Conservation (phyloP, 1,284 basidiomycete genomes). For the Rhodotorula sp. region DNA sequence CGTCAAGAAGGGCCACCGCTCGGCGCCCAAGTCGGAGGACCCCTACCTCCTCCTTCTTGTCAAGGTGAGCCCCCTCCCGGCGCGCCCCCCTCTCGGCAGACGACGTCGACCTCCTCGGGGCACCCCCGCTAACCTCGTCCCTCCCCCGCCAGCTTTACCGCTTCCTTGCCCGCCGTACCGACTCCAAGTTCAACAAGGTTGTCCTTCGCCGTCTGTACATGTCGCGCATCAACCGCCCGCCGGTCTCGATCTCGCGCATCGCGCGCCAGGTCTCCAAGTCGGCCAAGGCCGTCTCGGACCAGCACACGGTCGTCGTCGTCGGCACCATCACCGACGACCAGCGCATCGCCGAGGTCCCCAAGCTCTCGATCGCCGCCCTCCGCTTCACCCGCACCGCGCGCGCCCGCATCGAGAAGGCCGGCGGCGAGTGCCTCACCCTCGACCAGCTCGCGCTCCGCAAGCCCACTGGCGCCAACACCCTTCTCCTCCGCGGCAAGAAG, state of each 20-base stretch:
- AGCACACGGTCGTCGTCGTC: constrained; percentile 80
- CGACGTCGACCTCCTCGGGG: not conserved
- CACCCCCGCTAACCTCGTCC: not conserved
- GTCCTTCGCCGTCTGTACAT: constrained; percentile 96
- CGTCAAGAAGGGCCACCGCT: constrained; percentile 96
- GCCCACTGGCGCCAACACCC: constrained; percentile 85
- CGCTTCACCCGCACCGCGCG: constrained; percentile 91
- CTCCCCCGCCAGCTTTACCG: constrained; percentile 79
- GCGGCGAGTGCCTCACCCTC: constrained; percentile 91
- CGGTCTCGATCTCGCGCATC: constrained; percentile 89
- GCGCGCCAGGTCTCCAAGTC: constrained; percentile 63
- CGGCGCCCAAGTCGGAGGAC: constrained; percentile 97
- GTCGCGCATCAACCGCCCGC: constrained; percentile 96
- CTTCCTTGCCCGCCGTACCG: constrained; percentile 96
- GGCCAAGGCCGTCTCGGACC: constrained; percentile 68
- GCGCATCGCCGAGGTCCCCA: constrained; percentile 82
- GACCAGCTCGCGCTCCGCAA: constrained; percentile 60
- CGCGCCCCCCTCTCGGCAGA: not conserved
- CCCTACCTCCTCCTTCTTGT: constrained; percentile 97
- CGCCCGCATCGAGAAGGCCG: constrained; percentile 91
- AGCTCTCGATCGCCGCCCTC: constrained; percentile 90
- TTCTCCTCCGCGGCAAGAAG: constrained; percentile 88
- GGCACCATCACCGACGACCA: constrained; percentile 96
- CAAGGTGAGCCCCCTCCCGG: constrained; percentile 67
- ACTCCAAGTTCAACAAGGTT: constrained; percentile 96